These are phyloP conservation scores for Alloteropsis angusta DNA, from an alignment of 202 grass and related monocot species.

Conservation along the genomic window DNA sequence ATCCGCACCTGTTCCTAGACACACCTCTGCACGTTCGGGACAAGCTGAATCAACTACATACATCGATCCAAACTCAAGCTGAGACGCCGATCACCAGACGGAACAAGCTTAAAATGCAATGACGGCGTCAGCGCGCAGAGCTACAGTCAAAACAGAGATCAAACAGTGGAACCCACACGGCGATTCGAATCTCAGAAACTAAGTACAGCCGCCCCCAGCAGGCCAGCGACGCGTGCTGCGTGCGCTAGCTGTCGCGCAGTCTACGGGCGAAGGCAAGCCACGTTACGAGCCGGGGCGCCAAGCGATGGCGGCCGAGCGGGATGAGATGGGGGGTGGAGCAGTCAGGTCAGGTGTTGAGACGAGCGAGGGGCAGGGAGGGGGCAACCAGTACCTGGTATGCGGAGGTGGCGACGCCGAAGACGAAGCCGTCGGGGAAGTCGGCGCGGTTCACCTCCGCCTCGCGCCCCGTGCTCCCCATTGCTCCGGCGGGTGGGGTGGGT, in stretches of 20 bases:
- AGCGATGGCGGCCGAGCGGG: neutral
- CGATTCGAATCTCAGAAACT: neutral
- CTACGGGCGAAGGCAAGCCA: neutral
- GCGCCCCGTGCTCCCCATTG: constrained; percentile 34
- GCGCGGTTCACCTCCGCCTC: constrained; percentile 40
- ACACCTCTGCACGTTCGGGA: neutral
- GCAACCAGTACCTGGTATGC: constrained; percentile 51
- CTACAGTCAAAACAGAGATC: neutral
- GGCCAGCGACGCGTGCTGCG: neutral
- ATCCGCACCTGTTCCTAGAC: neutral
- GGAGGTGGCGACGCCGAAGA: constrained; percentile 95
- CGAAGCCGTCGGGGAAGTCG: constrained; percentile 77
- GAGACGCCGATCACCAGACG: neutral
- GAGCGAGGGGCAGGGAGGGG: too few relatives aligned
- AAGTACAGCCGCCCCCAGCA: neutral
- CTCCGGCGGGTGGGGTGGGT: neutral
- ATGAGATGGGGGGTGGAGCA: neutral
- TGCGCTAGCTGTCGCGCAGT: neutral
- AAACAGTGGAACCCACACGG: neutral
- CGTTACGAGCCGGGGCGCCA: neutral
- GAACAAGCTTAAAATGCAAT: neutral
- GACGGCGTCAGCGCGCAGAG: neutral
- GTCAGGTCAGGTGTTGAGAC: too few relatives aligned
- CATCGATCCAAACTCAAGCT: neutral
- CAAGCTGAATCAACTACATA: neutral